A percentile compares a stretch with the other conserved stretches of the same genome.
phyloP scores from a whole-genome alignment of 192 early-diverging fungal species.

The Linderina pennispora region DNA sequence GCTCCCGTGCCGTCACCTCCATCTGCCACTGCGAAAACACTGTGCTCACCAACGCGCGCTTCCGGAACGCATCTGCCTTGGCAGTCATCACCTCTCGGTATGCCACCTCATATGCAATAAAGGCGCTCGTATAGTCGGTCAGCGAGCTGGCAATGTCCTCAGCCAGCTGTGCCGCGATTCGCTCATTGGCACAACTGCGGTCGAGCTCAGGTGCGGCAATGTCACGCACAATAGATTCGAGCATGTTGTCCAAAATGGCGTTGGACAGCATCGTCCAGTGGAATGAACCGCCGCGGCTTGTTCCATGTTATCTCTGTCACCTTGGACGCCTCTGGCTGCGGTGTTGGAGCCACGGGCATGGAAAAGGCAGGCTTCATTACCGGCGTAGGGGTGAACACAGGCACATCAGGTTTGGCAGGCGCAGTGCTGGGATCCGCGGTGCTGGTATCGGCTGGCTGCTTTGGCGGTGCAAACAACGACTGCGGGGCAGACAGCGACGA shows the following conservation, averaged over 20 bases:
- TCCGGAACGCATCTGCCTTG: constrained; percentile 30
- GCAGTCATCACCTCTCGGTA: constrained; percentile 23
- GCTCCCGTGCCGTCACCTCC: constrained; percentile 20
- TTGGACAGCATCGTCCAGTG: constrained; percentile 38
- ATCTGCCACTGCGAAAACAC: constrained; percentile 30
- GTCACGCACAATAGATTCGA: constrained; percentile 17
- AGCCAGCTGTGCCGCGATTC: constrained; percentile 14
- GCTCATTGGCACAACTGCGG: too few species aligned
- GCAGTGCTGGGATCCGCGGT: too few species aligned
- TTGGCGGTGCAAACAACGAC: too few species aligned
- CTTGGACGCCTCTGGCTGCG: too few species aligned
- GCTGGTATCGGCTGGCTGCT: too few species aligned
- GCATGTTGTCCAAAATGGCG: constrained; percentile 23
- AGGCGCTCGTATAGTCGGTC: constrained; percentile 31
- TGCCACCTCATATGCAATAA: constrained; percentile 33
- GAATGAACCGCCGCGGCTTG: constrained; percentile 30
- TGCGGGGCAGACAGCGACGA: too few species aligned
- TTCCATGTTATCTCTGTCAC: constrained; percentile 42
- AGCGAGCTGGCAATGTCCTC: constrained; percentile 26
- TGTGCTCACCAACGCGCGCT: constrained; percentile 6
- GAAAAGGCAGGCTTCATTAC: neutral
- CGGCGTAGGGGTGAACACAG: too few species aligned
- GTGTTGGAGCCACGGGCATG: neutral
- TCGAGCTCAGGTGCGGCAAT: constrained; percentile 9
- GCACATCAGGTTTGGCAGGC: too few species aligned